Evolutionary conservation across 2,329 filamentous ascomycete genomes (phyloP).

Genomic region (Aspergillus ochraceoroseus): DNA sequence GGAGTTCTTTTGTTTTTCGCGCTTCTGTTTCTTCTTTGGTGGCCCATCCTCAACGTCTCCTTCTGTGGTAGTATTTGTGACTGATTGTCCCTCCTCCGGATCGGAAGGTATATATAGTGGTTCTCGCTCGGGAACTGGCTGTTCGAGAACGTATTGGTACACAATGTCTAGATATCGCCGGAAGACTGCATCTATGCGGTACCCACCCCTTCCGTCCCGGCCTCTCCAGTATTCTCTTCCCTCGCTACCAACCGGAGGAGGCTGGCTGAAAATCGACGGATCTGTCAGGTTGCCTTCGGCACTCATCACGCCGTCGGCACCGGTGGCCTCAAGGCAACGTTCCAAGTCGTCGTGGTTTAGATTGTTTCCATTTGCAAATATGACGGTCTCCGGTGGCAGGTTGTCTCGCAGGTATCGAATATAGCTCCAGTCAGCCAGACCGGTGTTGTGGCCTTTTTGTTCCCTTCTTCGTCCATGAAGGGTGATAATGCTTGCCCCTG

Average conservation of each 20-base stretch:
- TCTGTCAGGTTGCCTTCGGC: slow-evolving; percentile 94
- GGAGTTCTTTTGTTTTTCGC: slow-evolving; percentile 45
- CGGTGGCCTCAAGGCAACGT: slow-evolving; percentile 72
- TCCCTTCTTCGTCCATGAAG: slow-evolving; percentile 85
- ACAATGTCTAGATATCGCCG: slow-evolving; percentile 88
- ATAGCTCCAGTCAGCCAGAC: slow-evolving; percentile 84
- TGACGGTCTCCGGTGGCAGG: slow-evolving; percentile 77
- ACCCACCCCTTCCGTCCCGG: slow-evolving; percentile 72
- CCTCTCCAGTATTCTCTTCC: slow-evolving; percentile 83
- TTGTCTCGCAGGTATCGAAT: slow-evolving; percentile 77
- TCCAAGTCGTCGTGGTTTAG: slow-evolving; percentile 73
- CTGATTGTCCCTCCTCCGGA: slow-evolving; percentile 23
- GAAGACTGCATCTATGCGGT: slow-evolving; percentile 80
- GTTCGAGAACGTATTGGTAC: slow-evolving; percentile 67
- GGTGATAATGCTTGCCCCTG: slow-evolving; percentile 87
- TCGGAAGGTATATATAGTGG: slow-evolving; percentile 68
- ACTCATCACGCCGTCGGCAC: slow-evolving; percentile 90
- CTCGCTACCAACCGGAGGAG: slow-evolving; percentile 60
- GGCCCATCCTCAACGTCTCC: slow-evolving; percentile 46
- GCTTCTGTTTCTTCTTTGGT: slow-evolving; percentile 47
- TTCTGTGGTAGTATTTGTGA: slow-evolving; percentile 26
- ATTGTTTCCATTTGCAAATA: slow-evolving; percentile 96
- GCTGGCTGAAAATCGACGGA: slow-evolving; percentile 73
- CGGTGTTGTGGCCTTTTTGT: slow-evolving; percentile 94
- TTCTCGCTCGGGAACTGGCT: slow-evolving; percentile 58